phyloP scores from a whole-genome alignment of 257 asterid species.

The Gardenia jasminoides region DNA sequence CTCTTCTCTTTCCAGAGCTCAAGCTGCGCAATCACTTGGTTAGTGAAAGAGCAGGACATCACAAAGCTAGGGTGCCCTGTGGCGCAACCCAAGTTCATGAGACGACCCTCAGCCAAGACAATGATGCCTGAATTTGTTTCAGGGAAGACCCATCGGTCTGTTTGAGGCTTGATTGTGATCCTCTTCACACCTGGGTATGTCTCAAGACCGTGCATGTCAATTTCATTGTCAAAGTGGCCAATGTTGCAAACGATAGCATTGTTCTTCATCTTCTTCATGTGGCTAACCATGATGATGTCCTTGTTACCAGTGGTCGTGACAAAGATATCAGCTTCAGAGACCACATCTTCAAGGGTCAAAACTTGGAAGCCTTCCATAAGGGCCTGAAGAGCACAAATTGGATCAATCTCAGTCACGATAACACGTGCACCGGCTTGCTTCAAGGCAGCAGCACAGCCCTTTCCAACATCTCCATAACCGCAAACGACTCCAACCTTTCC shows the following conservation, averaged over 20 bases:
- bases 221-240: conserved; percentile 65
- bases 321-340: conserved; percentile 54
- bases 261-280: conserved; percentile 66
- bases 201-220: conserved; percentile 59
- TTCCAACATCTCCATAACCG: conserved; percentile 63
- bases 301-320: conserved; percentile 71
- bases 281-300: conserved; percentile 55
- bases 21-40: conserved; percentile 66
- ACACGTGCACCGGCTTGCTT: conserved; percentile 65
- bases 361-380: conserved; percentile 64
- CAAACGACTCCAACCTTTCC: conserved; percentile 54
- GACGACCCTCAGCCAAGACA: conserved; percentile 58
- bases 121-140: conserved; percentile 44
- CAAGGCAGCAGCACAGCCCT: conserved; percentile 65
- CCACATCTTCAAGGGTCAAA: conserved; percentile 52
- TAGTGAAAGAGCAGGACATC: conserved; percentile 61
- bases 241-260: conserved; percentile 71
- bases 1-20: conserved; percentile 60
- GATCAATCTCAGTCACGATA: conserved; percentile 59
- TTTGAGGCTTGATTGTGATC: conserved; percentile 58
- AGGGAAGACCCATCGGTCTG: conserved; percentile 58
- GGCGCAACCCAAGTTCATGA: conserved; percentile 71
- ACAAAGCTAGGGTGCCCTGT: conserved; percentile 69
- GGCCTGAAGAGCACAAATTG: conserved; percentile 66
- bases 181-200: conserved; percentile 54